Base-by-base conservation (phyloP, 2,329 filamentous ascomycete species). In the Pseudopyrenochaeta lycopersici region DNA sequence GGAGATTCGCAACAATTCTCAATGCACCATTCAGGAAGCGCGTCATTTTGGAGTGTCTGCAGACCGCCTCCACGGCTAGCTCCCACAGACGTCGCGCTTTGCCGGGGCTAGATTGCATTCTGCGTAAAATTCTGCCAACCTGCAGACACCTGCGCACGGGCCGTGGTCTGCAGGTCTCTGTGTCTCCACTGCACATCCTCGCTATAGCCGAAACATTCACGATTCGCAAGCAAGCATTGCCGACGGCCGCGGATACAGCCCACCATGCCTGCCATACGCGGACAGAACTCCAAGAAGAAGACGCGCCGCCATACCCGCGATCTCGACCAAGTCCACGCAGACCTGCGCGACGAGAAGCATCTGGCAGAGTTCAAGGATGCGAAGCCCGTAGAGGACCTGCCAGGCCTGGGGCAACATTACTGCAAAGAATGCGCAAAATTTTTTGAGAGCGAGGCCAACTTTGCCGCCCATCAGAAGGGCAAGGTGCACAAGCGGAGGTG, bases 361-460 rank as follows among this genome's bases (percentile, higher is more conserved):
- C 86, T 99, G 30, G 80, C 86, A 41, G 86, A 91, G 62, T 92
- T 89, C 82, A 90, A 92, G 73, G 84, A 87, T 44, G 86, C 88
- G 38, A 96, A 97, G 72, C 86, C 89, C 5, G 79, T 85, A 18
- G 94, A 98, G 73, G 95, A 98, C 69, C 83, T 97, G 31, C 95
- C 95, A 2, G 94, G 88, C 0, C 82, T 97, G 43, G 95, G 95
- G 21, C 84, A 87, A 66, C 88, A 88, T 74, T 98, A 97, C 77
- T 99, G 95, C 76, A 82, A 90, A 14, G 90, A 97, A 77, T 99
- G 95, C 76, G 90, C 95, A 59, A 98, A 96, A 80, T 98, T 91
- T 89, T 98, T 96, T 75, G 94, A 98, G 76, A 90, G 88, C 44
- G 90, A 95, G 63, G 77, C 84, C 66, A 96, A 91, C 66, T 80